Base-by-base conservation (phyloP, 2,329 filamentous ascomycete genomes). In the Hymenoscyphus fraxineus region DNA sequence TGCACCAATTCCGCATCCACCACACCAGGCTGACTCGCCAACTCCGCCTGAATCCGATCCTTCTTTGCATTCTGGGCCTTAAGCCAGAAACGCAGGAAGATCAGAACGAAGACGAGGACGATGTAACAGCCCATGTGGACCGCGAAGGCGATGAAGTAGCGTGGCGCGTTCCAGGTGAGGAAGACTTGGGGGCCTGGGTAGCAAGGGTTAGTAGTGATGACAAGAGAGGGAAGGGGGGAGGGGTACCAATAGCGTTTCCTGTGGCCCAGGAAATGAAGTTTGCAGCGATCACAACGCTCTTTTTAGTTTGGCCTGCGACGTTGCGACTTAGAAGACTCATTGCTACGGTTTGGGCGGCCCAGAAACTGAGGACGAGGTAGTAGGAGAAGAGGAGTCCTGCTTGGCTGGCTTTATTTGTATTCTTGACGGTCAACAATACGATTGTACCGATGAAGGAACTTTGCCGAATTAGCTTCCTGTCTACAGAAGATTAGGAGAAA, bases 361-460 rank as follows among this genome's bases (percentile, higher is more conserved):
- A 92, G 82, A 93, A 93, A 5, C 87, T 91, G 19, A 92, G 81
- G 0, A 86, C 88, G 66, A 92, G 88, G 77, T 92, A 93, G 80
- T 92, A 93, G 72, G 82, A 84, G 71, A 92, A 84, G 15, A 92
- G 78, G 0, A 93, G 81, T 6, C 89, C 89, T 35, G 88, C 81
- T 75, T 88, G 83, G 44, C 85, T 86, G 9, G 82, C 76, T 41
- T 80, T 80, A 55, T 79, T 83, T 6, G 81, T 79, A 68, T 88
- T 87, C 27, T 83, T 76, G 7, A 92, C 82, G 0, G 85, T 88
- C 83, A 92, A 88, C 63, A 92, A 83, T 47, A 91, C 82, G 61
- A 90, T 87, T 1, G 89, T 92, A 61, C 89, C 89, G 58, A 89
- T 74, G 71, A 90, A 89, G 0, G 88, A 90, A 19, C 85, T 88